phyloP scores from a whole-genome alignment of 805 yeast genomes.

The Aciculoconidium aculeatum region DNA sequence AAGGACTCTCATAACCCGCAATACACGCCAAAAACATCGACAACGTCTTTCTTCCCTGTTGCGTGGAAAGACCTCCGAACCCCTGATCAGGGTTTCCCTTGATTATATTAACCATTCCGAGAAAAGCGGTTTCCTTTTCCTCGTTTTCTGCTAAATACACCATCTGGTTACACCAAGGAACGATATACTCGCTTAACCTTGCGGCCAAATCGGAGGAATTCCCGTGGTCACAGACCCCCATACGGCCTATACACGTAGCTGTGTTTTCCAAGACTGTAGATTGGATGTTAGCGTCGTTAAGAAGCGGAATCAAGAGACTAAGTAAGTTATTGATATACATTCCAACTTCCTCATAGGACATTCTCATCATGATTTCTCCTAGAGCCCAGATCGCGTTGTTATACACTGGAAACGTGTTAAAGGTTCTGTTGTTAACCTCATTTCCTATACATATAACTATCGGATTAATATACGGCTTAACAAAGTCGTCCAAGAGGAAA shows the following conservation, averaged over 20 bases:
- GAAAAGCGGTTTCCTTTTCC: slow-evolving; percentile 83
- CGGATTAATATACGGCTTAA: slow-evolving; percentile 43
- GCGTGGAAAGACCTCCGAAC: slow-evolving; percentile 41
- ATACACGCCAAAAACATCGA: slow-evolving; percentile 54
- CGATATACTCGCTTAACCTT: slow-evolving; percentile 51
- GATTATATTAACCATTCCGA: slow-evolving; percentile 73
- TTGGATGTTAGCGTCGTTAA: slow-evolving; percentile 49
- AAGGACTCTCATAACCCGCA: slow-evolving; percentile 48
- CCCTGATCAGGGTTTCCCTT: slow-evolving; percentile 58
- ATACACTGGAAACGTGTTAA: slow-evolving; percentile 55
- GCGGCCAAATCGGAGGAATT: slow-evolving; percentile 47
- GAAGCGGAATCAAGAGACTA: slow-evolving; percentile 52
- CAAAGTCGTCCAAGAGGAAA: slow-evolving; percentile 40
- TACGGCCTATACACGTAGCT: slow-evolving; percentile 83
- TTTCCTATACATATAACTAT: slow-evolving; percentile 62
- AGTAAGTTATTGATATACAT: slow-evolving; percentile 53
- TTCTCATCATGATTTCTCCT: slow-evolving; percentile 76
- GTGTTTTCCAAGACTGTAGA: slow-evolving; percentile 76
- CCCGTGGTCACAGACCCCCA: slow-evolving; percentile 59
- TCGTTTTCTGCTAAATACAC: slow-evolving; percentile 66
- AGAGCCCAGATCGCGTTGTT: slow-evolving; percentile 92
- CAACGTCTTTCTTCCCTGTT: slow-evolving; percentile 42
- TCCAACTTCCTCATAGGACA: slow-evolving; percentile 38
- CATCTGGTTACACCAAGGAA: slow-evolving; percentile 69
- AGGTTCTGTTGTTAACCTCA: slow-evolving; percentile 53